Evolutionary conservation across 2,329 filamentous ascomycete species (phyloP), one percentile per base, ranked within the genome.

Genomic region (Lizonia empirigonia): DNA sequence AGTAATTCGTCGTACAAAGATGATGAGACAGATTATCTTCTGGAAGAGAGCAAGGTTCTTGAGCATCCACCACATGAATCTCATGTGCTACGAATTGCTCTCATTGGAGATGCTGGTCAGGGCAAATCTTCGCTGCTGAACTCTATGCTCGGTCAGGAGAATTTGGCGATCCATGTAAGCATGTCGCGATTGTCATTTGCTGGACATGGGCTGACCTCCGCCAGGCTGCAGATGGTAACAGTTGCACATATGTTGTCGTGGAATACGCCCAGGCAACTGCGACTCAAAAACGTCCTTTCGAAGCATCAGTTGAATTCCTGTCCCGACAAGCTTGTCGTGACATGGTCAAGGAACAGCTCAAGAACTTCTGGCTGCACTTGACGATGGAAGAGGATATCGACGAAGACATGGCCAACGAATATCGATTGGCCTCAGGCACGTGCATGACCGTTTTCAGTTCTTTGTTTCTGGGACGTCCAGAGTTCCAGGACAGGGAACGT

Each of bases 101-200:
- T 64, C 1, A 29, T 53, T n/a, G 60, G 62, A 15, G 58, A 61
- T 20, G 53, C 58, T 30, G 59, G 59, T 13, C 37, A 44, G 13
- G 62, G 58, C 13, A 64, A 64, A 27, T 64, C 62, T 23, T 54
- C 58, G 2, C 15, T 46, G 1, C 27, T 55, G 5, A 64, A 64
- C 22, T 40, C 56, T 20, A 37, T 64, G 18, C 32, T 63, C 9
- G 62, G 60, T 19, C 10, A 50, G 22, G 24, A 24, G 24, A 33
- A 50, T 24, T 10, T 59, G 15, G 48, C 46, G 9, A 44, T 51
- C 8, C 53, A 62, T 26, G 61, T 55, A 55, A 38, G 23, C 44
- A 7, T 29, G 2, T 29, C n/a, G 26, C 26, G 4, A 29, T 29
- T 7, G 3, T n/a, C 5, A 5, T 29, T 4, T n/a, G 12, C 7